A percentile compares a stretch with the other conserved stretches of the same genome.
These are phyloP conservation scores for Mycosphaerella sp. DNA, from an alignment of 2,329 filamentous ascomycete genomes.

Conservation along the genomic window DNA sequence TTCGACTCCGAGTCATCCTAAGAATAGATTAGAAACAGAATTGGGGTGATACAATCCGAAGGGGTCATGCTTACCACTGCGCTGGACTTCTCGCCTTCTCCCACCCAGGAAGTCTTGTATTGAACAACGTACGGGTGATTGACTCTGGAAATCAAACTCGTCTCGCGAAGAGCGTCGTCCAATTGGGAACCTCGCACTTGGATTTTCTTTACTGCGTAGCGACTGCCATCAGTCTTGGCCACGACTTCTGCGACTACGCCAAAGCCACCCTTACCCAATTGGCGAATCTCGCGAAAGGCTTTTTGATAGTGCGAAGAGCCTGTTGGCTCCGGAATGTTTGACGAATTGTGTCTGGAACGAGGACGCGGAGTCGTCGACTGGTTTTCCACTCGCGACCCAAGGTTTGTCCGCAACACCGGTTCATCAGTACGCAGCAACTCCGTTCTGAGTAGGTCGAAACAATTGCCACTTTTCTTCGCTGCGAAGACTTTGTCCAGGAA, in stretches of 20 bases:
- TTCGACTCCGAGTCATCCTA: slow-evolving; percentile 2
- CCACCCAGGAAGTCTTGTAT: slow-evolving; percentile 94
- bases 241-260: slow-evolving; percentile 93
- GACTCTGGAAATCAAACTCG: slow-evolving; percentile 81
- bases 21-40: neutral
- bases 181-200: slow-evolving; percentile 66
- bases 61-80: neutral
- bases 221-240: slow-evolving; percentile 85
- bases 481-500: slow-evolving; percentile 83
- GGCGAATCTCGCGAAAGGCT: slow-evolving; percentile 85
- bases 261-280: slow-evolving; percentile 87
- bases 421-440: slow-evolving; percentile 49
- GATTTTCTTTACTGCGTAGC: slow-evolving; percentile 97
- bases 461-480: slow-evolving; percentile 73
- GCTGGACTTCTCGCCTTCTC: slow-evolving; percentile 50
- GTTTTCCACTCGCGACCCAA: slow-evolving; percentile 1
- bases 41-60: no score
- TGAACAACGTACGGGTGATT: slow-evolving; percentile 84
- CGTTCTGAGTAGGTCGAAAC: slow-evolving; percentile 62
- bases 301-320: slow-evolving; percentile 66
- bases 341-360: slow-evolving; percentile 32
- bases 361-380: slow-evolving; percentile 20
- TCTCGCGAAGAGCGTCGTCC: slow-evolving; percentile 76
- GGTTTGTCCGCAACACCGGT: slow-evolving; percentile 33
- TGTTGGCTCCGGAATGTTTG: slow-evolving; percentile 24